These are phyloP conservation scores for Triticum monococcum DNA, from an alignment of 176 grass and related monocot genomes.

Conservation along the genomic window DNA sequence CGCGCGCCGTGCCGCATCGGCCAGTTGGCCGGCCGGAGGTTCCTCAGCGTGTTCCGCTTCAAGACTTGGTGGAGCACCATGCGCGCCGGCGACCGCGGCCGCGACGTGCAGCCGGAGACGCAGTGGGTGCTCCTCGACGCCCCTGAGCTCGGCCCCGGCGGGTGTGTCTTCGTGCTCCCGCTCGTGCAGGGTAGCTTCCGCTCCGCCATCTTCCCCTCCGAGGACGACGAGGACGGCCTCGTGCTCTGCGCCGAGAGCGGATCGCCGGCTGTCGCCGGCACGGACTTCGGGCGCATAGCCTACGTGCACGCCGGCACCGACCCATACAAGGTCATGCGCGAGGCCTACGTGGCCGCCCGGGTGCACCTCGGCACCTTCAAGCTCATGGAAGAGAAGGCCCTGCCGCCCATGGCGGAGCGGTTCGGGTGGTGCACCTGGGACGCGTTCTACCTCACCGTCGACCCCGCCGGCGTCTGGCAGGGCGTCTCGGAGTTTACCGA, in stretches of 20 bases:
- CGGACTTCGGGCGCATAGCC: no score
- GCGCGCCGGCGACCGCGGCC: no score
- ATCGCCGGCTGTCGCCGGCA: no score
- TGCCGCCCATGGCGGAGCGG: constrained; percentile 42
- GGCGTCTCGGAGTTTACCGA: constrained; percentile 48
- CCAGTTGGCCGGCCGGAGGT: no score
- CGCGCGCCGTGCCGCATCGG: no score
- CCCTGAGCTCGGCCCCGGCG: neutral
- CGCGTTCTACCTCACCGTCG: constrained; percentile 72
- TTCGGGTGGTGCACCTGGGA: constrained; percentile 99
- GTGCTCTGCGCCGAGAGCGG: no score
- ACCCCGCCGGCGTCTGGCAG: constrained; percentile 55
- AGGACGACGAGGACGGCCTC: neutral
- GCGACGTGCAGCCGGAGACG: no score
- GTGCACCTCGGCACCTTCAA: constrained; percentile 52
- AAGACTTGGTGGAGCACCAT: no score
- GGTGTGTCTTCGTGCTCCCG: constrained; percentile 54
- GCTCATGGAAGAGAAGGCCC: constrained; percentile 47
- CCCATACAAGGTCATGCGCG: constrained; percentile 28
- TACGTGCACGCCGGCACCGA: no score
- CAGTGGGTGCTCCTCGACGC: no score
- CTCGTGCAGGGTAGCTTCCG: constrained; percentile 64
- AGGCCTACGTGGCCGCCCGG: constrained; percentile 43
- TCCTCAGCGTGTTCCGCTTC: no score
- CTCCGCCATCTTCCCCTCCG: constrained; percentile 48